Evolutionary conservation across 176 grass and related monocot genomes (phyloP).

Genomic region (Pharus latifolius): DNA sequence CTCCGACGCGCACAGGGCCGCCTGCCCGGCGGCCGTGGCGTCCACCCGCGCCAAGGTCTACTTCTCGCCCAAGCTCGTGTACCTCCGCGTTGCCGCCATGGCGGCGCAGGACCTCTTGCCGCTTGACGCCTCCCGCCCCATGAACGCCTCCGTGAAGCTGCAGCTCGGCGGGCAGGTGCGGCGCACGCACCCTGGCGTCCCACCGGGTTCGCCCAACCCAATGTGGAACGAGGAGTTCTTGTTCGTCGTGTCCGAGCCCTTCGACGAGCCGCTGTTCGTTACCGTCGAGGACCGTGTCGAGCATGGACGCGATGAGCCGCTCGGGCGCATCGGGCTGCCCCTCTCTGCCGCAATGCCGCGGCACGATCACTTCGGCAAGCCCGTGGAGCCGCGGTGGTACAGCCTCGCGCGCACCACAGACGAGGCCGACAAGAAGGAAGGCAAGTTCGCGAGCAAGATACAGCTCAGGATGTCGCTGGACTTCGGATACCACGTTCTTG

Average conservation of each 20-base stretch:
- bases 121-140: conserved; percentile 46
- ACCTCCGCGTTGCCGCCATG: conserved; percentile 55
- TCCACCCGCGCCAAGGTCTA: conserved; percentile 90
- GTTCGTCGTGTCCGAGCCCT: conserved; percentile 83
- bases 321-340: conserved; percentile 55
- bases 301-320: conserved; percentile 53
- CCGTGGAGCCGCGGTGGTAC: conserved; percentile 60
- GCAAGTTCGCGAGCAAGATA: conserved; percentile 82
- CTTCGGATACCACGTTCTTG: conserved; percentile 82
- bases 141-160: conserved; percentile 46
- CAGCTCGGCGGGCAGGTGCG: conserved; percentile 62
- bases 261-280: conserved; percentile 65
- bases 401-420: conserved; percentile 43
- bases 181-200: conserved; percentile 43
- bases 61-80: conserved; percentile 86
- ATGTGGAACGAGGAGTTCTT: conserved; percentile 89
- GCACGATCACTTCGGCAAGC: conserved; percentile 68
- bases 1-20: conserved; percentile 55
- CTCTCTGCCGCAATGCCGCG: conserved; percentile 29
- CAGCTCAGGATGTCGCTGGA: conserved; percentile 72
- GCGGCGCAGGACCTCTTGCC: conserved; percentile 80
- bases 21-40: conserved; percentile 12
- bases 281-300: conserved; percentile 82
- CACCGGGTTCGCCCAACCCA: conserved; percentile 49
- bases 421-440: conserved; percentile 62